Conservation (phyloP, 2,329 filamentous ascomycete genomes). For the Hawksworthiomyces lignivorus region DNA sequence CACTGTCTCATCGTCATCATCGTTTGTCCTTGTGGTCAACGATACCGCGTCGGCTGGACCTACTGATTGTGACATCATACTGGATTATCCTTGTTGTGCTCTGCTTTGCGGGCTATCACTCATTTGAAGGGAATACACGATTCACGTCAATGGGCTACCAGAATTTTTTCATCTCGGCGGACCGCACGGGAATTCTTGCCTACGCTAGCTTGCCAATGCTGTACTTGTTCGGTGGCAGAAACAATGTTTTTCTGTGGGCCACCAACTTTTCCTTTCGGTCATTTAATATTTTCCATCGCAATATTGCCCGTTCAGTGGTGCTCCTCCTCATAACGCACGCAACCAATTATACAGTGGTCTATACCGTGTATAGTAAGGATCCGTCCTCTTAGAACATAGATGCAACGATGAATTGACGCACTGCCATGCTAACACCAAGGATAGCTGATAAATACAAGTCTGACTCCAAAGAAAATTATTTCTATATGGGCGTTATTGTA, state of each 20-base stretch:
- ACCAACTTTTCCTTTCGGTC: slow-evolving; percentile 62
- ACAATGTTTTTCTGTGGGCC: slow-evolving; percentile 57
- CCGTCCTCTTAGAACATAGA: no score
- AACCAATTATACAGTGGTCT: slow-evolving; percentile 41
- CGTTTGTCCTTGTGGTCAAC: slow-evolving; percentile 4
- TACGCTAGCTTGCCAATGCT: slow-evolving; percentile 6
- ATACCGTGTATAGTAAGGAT: not conserved
- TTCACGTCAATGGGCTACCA: not conserved
- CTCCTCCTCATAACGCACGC: slow-evolving; percentile 56
- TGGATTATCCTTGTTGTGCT: slow-evolving; percentile 8
- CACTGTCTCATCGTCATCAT: slow-evolving; percentile 1
- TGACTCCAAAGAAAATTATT: not conserved
- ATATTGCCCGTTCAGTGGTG: slow-evolving; percentile 54
- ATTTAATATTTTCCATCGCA: slow-evolving; percentile 60
- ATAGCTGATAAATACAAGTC: not conserved
- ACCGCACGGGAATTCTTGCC: slow-evolving; percentile 4
- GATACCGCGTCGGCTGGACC: slow-evolving; percentile 7
- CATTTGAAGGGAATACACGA: slow-evolving; percentile 2
- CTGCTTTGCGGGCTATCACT: slow-evolving; percentile 3
- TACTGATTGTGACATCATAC: slow-evolving; percentile 2
- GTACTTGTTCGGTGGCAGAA: slow-evolving; percentile 52
- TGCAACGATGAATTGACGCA: no score
- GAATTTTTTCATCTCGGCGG: not conserved
- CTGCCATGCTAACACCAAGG: not conserved
- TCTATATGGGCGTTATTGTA: slow-evolving; percentile 5